Base-by-base conservation (phyloP, 805 yeast genomes). In the Yarrowia sp. region DNA sequence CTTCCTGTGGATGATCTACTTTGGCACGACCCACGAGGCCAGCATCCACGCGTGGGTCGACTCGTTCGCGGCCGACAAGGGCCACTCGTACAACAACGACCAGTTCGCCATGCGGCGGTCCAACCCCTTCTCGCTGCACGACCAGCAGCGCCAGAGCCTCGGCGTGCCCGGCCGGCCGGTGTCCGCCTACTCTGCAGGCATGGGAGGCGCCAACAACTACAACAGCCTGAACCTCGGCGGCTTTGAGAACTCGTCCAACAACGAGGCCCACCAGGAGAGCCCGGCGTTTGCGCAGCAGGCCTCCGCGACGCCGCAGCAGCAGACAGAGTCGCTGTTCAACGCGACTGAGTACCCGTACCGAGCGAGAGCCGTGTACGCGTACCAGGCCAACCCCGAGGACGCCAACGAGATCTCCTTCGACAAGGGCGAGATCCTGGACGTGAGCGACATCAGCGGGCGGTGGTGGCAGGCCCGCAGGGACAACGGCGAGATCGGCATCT, bases 391-490 rank as follows among this genome's bases (percentile, higher is more conserved):
- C 69, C 94, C 93, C 1, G 96, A 87, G 63, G 99, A 93, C 73
- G 90, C 87, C 65, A 91, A 92, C 70, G 99, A 93, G 76, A 82
- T 93, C 22, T 87, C 96, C 5, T 94, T 93, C 70, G 84, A 81
- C 66, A 90, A 92, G 73, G 97, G 94, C 62, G 98, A 93, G 73
- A 77, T 90, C n/a, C 80, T 93, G 73, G 90, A 86, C 69, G 96
- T 93, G 32, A 90, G 90, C 67, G 97, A 93, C 70, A 90, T 90
- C 63, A 88, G 88, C 66, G 97, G 97, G 47, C 86, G 96, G 76
- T 93, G 99, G 99, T 93, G 98, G 98, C 97, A 91, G 76, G 97
- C 97, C 39, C 84, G 88, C 73, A 83, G 92, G 70, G 80, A 87
- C 8, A 87, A 84, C 67, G 99, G 99, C 32, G 94, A 91, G 72